phyloP scores from a whole-genome alignment of 129 eudicot species.

The Arctium minus region DNA sequence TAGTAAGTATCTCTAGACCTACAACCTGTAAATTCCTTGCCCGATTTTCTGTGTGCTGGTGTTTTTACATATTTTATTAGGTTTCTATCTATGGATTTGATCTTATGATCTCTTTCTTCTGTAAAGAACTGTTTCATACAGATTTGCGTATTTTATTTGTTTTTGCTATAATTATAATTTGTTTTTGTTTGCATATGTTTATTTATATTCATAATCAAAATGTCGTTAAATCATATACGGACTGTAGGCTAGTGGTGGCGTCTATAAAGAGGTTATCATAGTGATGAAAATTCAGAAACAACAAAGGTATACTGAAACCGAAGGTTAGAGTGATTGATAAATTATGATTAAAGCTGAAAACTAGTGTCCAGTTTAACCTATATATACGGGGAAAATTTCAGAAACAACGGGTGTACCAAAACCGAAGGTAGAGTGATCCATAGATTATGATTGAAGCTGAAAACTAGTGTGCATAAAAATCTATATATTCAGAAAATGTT shows the following conservation, averaged over 20 bases:
- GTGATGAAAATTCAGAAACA: not conserved
- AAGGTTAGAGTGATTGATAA: not conserved
- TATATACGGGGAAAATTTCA: too few species aligned
- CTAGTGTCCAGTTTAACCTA: not conserved
- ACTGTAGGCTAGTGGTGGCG: too few species aligned
- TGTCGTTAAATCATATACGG: not conserved
- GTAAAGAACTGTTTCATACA: constrained; percentile 15
- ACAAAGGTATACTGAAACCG: not conserved
- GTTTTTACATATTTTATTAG: constrained; percentile 16
- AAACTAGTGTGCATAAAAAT: not conserved
- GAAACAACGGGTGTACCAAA: not conserved
- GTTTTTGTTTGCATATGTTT: constrained; percentile 2
- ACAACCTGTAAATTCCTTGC: constrained; percentile 31
- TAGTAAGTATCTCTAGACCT: constrained; percentile 11
- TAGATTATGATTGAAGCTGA: not conserved
- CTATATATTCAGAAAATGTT: not conserved
- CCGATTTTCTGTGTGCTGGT: not conserved
- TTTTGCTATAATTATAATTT: not conserved
- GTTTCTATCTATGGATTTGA: constrained; percentile 17
- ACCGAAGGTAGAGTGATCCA: not conserved
- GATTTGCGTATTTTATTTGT: constrained; percentile 11
- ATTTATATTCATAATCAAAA: not conserved
- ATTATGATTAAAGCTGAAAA: not conserved
- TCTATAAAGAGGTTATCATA: not conserved
- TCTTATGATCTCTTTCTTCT: not conserved